Evolutionary conservation across 352 stramenopile genomes (phyloP), one percentile per base, ranked within the genome.

Genomic region (Phytophthora multivora): DNA sequence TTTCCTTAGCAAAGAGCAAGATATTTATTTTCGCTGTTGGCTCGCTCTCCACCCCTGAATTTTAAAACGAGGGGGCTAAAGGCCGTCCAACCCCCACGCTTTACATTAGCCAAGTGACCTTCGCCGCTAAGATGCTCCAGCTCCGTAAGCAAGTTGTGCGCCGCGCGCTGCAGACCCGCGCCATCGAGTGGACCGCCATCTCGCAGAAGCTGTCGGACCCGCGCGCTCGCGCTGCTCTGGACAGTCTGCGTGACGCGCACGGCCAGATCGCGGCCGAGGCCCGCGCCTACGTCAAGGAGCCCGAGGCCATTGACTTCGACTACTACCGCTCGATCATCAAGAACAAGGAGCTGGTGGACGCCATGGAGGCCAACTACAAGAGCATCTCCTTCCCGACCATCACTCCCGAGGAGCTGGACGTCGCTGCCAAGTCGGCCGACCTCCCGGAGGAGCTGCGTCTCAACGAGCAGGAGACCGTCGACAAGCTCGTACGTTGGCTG

Each of bases 331-430:
- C 80, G 57, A 67, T 94, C 40, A 83, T 91, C 67, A 92, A 92
- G 80, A 92, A 94, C 82, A 94, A 94, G 78, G 83, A 92, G 42
- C 80, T 94, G 35, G 86, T 94, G 51, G 82, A 94, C 66, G 81
- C 78, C 35, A 80, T 94, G 61, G 86, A 93, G 76, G 63, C 81
- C 50, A 94, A 92, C 73, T 95, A 95, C 80, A 90, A 89, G 69
- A 92, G 60, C 77, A 91, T 95, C 60, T 69, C 71, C 38, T 95
- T 90, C 78, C 86, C 86, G 15, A 86, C 68, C 39, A 95, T 95
- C 77, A 76, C 80, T 56, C 77, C 84, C 13, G 80, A 78, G 28
- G 82, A 95, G 53, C 65, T 91, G 62, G 83, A 94, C 59, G 80
- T 55, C 38, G 66, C 78, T 43, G 36, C 67, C 33, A 59, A 72